phyloP scores from a whole-genome alignment of 129 eudicot species.

The Escallonia herrerae region DNA sequence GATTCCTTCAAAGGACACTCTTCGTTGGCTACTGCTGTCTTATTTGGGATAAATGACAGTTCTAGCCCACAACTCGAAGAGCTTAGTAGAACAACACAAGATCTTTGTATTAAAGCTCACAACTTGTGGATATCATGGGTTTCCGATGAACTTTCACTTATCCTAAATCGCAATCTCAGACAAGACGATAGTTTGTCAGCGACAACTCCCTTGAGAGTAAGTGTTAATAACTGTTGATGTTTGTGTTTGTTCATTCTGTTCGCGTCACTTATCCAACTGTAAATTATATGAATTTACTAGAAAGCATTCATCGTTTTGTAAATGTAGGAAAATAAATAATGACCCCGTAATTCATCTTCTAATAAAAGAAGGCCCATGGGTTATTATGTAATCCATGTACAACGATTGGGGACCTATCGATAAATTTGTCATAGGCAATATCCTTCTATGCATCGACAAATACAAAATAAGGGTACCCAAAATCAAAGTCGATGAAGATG shows the following conservation, averaged over 20 bases:
- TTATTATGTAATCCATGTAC: too few species aligned
- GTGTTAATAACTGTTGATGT: slow-evolving; percentile 17
- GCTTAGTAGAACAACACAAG: slow-evolving; percentile 54
- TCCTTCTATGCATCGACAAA: too few species aligned
- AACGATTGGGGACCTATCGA: too few species aligned
- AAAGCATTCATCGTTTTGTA: too few species aligned
- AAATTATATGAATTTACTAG: too few species aligned
- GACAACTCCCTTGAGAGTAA: slow-evolving; percentile 66
- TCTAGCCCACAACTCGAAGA: slow-evolving; percentile 76
- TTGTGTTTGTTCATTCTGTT: background rate
- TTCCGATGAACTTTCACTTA: slow-evolving; percentile 61
- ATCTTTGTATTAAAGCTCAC: slow-evolving; percentile 79
- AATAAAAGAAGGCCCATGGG: too few species aligned
- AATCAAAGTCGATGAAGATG: too few species aligned
- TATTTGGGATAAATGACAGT: slow-evolving; percentile 68
- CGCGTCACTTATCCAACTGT: background rate
- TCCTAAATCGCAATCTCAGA: slow-evolving; percentile 49
- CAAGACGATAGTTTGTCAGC: slow-evolving; percentile 74
- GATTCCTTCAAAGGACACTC: slow-evolving; percentile 52
- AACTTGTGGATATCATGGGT: slow-evolving; percentile 91
- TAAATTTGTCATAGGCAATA: too few species aligned
- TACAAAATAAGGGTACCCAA: too few species aligned
- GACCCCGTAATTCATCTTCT: too few species aligned
- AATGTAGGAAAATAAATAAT: too few species aligned
- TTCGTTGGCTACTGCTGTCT: slow-evolving; percentile 59